Evolutionary conservation across 306 rosid genomes (phyloP).

Genomic region (Acmispon strigosus): DNA sequence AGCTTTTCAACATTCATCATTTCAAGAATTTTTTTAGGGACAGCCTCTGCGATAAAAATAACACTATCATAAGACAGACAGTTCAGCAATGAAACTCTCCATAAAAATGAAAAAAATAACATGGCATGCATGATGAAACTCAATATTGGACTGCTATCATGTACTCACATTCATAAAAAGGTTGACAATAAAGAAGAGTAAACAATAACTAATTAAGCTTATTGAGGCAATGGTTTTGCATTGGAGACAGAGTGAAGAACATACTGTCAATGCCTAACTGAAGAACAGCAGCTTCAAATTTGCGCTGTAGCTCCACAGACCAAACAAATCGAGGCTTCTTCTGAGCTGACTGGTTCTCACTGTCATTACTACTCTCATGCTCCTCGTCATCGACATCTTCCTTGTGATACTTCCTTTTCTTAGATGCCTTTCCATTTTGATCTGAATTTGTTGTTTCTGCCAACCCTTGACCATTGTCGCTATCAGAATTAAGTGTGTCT

Average conservation of each 20-base stretch:
- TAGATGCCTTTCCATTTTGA: constrained; percentile 48
- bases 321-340: constrained; percentile 96
- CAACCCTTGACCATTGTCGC: constrained; percentile 28
- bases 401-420: constrained; percentile 68
- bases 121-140: too few relatives aligned
- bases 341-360: constrained; percentile 48
- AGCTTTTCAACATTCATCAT: constrained; percentile 90
- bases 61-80: neutral
- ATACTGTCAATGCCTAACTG: constrained; percentile 89
- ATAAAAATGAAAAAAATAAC: too few relatives aligned
- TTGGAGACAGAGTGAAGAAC: constrained; percentile 26
- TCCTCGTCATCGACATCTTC: constrained; percentile 53
- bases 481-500: constrained; percentile 25
- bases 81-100: too few relatives aligned
- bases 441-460: constrained; percentile 38
- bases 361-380: constrained; percentile 36
- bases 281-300: constrained; percentile 78
- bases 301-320: constrained; percentile 75
- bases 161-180: neutral
- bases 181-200: neutral
- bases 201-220: neutral
- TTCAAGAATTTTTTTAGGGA: constrained; percentile 87
- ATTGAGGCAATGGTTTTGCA: neutral
- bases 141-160: neutral
- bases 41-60: constrained; percentile 64